Percentiles rank a stretch among this genome's conserved stretches.
Conservation (phyloP, 2,329 filamentous ascomycete genomes). For the Pseudocercospora fuligena region DNA sequence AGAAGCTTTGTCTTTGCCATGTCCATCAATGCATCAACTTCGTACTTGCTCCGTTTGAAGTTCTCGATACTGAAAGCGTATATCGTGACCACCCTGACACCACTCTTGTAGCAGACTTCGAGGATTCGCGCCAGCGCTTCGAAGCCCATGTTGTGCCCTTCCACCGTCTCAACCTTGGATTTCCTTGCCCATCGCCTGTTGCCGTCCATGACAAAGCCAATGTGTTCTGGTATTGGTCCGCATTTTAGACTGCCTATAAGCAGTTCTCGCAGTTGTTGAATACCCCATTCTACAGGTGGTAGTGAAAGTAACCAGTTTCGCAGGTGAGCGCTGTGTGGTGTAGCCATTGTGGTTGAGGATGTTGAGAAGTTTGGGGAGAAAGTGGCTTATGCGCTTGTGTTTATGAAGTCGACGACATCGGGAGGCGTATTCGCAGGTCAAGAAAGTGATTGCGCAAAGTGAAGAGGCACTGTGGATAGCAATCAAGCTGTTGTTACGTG, state of each 20-base stretch:
- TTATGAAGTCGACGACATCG: not conserved
- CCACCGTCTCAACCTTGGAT: conserved; percentile 92
- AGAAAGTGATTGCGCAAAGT: not conserved
- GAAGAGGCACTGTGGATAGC: not conserved
- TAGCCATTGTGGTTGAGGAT: conserved; percentile 16
- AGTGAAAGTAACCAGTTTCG: conserved; percentile 82
- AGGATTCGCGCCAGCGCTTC: conserved; percentile 93
- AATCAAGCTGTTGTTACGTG: not conserved
- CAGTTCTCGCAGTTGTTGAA: conserved; percentile 77
- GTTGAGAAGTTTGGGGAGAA: not conserved
- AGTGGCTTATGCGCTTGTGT: not conserved
- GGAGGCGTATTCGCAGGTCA: not conserved
- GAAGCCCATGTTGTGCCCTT: conserved; percentile 94
- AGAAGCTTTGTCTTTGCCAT: conserved; percentile 94
- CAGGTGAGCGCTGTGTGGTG: conserved; percentile 60
- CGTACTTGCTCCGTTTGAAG: conserved; percentile 94
- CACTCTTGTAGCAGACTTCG: conserved; percentile 97
- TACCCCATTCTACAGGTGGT: conserved; percentile 88
- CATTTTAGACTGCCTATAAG: conserved; percentile 88
- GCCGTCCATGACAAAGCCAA: conserved; percentile 99
- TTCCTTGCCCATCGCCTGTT: conserved; percentile 90
- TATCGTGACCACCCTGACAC: conserved; percentile 94
- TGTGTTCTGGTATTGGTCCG: conserved; percentile 89
- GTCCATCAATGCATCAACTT: conserved; percentile 96
- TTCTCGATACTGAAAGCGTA: conserved; percentile 99